phyloP scores from a whole-genome alignment of 257 asterid genomes.

The Capsicum chinense region DNA sequence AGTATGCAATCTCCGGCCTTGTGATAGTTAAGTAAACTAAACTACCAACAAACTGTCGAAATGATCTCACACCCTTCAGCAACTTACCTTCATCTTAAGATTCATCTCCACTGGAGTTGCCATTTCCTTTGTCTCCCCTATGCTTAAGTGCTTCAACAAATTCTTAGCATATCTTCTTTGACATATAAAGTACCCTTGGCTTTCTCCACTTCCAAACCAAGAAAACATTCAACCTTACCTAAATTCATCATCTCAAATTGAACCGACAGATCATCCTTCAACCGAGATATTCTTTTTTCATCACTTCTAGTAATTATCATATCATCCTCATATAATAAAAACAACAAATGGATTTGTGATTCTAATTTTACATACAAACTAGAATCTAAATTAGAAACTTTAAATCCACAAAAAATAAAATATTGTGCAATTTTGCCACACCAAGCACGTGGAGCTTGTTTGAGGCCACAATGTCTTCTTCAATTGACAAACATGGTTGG shows the following conservation, averaged over 20 bases:
- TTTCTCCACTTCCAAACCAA: slow-evolving; percentile 28
- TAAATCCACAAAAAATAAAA: slow-evolving; percentile 32
- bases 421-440: slow-evolving; percentile 31
- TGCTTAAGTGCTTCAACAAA: slow-evolving; percentile 29
- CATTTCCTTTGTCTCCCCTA: slow-evolving; percentile 37
- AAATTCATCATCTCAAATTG: slow-evolving; percentile 37
- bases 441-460: slow-evolving; percentile 36
- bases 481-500: slow-evolving; percentile 25
- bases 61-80: slow-evolving; percentile 28
- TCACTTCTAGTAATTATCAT: slow-evolving; percentile 18
- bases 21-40: slow-evolving; percentile 17
- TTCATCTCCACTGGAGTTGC: slow-evolving; percentile 37
- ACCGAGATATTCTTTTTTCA: slow-evolving; percentile 16
- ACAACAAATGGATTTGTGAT: slow-evolving; percentile 17
- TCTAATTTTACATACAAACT: slow-evolving; percentile 23
- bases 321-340: background rate
- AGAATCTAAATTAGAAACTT: slow-evolving; percentile 22
- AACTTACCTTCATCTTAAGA: slow-evolving; percentile 34
- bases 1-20: slow-evolving; percentile 35
- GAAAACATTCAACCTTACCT: slow-evolving; percentile 27
- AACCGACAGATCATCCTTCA: slow-evolving; percentile 5
- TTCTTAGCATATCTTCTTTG: slow-evolving; percentile 33
- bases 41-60: slow-evolving; percentile 39
- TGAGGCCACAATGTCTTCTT: slow-evolving; percentile 35
- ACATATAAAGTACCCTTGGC: slow-evolving; percentile 27